A percentile compares a stretch with the other conserved stretches of the same genome.
These are phyloP conservation scores for Venturia oleaginea DNA, from an alignment of 2,329 filamentous ascomycete species.

Conservation along the genomic window DNA sequence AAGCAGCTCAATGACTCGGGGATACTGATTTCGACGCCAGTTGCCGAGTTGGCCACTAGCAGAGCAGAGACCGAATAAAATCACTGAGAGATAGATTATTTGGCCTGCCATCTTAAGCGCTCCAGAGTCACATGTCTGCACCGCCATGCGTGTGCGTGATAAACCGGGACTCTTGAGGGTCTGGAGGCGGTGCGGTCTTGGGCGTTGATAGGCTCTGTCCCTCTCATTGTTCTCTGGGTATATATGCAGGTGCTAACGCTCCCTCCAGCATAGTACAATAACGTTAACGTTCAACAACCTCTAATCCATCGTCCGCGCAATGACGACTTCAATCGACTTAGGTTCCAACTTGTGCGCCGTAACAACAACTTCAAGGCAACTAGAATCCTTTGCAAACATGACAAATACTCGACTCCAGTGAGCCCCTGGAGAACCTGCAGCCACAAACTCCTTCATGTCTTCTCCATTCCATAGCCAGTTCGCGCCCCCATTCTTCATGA, in stretches of 20 bases:
- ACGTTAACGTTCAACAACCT: too few species aligned
- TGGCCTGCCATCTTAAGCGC: not conserved
- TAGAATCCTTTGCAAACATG: not conserved
- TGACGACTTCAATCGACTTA: not conserved
- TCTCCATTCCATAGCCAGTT: not conserved
- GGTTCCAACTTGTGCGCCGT: not conserved
- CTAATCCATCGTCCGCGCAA: not conserved
- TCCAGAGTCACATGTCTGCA: not conserved
- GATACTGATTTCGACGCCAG: not conserved
- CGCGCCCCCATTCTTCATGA: not conserved
- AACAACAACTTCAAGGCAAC: not conserved
- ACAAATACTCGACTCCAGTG: not conserved
- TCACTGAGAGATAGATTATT: not conserved
- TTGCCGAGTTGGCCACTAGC: not conserved
- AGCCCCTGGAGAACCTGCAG: not conserved
- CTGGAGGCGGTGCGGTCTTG: not conserved
- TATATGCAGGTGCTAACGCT: not conserved
- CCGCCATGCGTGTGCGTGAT: not conserved
- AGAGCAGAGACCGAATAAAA: not conserved
- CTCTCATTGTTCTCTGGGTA: not conserved
- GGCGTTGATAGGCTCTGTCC: not conserved
- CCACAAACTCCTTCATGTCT: not conserved
- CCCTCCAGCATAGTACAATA: too few species aligned
- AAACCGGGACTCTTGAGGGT: not conserved
- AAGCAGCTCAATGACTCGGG: not conserved